A percentile compares a stretch with the other conserved stretches of the same genome.
Evolutionary conservation across 768 basidiomycete genomes (phyloP).

Genomic region (Leccinum aurantiacum): DNA sequence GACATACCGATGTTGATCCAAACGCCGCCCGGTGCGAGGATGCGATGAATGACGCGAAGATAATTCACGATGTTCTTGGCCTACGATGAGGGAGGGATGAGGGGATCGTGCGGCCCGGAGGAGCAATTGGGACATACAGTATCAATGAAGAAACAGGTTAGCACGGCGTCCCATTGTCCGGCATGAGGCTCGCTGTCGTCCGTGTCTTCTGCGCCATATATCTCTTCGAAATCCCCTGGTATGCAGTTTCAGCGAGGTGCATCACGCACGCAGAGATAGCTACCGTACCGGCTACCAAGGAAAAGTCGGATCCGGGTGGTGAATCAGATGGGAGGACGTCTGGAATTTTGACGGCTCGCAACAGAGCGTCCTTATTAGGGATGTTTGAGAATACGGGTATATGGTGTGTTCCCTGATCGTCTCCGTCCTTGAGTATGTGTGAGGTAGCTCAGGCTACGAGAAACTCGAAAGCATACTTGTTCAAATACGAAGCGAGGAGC

Average conservation of each 20-base stretch:
- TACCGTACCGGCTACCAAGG: constrained; percentile 84
- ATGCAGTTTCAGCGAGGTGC: not conserved
- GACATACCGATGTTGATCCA: constrained; percentile 78
- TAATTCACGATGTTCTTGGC: constrained; percentile 93
- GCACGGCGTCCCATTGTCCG: constrained; percentile 82
- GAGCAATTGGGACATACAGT: constrained; percentile 52
- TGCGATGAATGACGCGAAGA: constrained; percentile 76
- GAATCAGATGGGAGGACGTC: constrained; percentile 80
- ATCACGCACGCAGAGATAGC: not conserved
- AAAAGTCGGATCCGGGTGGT: constrained; percentile 65
- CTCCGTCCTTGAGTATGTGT: constrained; percentile 50
- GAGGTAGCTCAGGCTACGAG: not conserved
- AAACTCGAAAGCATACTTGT: constrained; percentile 52
- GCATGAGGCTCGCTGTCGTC: constrained; percentile 62
- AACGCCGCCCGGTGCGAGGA: constrained; percentile 81
- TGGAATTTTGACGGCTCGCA: constrained; percentile 71
- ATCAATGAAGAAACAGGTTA: constrained; percentile 98
- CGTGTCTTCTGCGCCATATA: constrained; percentile 63
- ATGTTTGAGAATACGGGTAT: constrained; percentile 93
- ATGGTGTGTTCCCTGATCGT: constrained; percentile 68
- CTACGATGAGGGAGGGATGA: constrained; percentile 35
- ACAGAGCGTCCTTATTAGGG: constrained; percentile 54
- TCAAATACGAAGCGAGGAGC: constrained; percentile 87
- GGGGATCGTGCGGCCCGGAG: not conserved
- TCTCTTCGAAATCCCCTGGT: constrained; percentile 88